These are phyloP conservation scores for Moricandia moricandioides DNA, from an alignment of 345 rosid species.

Conservation along the genomic window DNA sequence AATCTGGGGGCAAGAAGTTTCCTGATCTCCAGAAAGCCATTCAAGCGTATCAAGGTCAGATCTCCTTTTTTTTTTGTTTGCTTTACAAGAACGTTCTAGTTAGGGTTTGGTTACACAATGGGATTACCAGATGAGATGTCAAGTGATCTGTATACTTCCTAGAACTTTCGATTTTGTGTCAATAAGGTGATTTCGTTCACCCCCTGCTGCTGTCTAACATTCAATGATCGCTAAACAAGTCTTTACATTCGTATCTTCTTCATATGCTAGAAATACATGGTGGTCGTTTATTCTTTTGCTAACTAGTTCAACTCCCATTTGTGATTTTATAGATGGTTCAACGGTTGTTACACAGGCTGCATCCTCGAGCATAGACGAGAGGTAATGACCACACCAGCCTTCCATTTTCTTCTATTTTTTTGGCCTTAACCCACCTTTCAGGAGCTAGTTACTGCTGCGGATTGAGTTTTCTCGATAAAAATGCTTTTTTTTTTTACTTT, in stretches of 20 bases:
- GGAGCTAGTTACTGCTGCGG: neutral
- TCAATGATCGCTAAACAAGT: neutral
- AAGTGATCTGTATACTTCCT: neutral
- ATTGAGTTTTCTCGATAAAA: slow-evolving; percentile 2
- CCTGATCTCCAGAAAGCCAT: slow-evolving; percentile 89
- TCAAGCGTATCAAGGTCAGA: slow-evolving; percentile 71
- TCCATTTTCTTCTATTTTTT: slow-evolving; percentile 17
- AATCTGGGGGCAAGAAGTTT: slow-evolving; percentile 73
- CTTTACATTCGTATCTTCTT: no score
- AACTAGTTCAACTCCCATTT: slow-evolving; percentile 11
- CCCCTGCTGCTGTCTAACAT: neutral
- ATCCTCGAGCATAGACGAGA: slow-evolving; percentile 49
- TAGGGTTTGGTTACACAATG: no score
- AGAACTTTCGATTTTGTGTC: neutral
- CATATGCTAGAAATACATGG: no score
- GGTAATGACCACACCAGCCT: slow-evolving; percentile 45
- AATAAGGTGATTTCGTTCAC: no score
- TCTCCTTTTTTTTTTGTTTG: neutral
- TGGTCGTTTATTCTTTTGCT: neutral
- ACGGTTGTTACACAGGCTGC: slow-evolving; percentile 54
- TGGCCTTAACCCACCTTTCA: neutral
- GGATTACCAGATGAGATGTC: neutral
- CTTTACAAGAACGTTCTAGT: neutral
- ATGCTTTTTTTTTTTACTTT: neutral
- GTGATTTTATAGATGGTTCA: slow-evolving; percentile 48